Evolutionary conservation across 495 filamentous ascomycete species (phyloP).

Genomic region (Trichoderma gamsii): DNA sequence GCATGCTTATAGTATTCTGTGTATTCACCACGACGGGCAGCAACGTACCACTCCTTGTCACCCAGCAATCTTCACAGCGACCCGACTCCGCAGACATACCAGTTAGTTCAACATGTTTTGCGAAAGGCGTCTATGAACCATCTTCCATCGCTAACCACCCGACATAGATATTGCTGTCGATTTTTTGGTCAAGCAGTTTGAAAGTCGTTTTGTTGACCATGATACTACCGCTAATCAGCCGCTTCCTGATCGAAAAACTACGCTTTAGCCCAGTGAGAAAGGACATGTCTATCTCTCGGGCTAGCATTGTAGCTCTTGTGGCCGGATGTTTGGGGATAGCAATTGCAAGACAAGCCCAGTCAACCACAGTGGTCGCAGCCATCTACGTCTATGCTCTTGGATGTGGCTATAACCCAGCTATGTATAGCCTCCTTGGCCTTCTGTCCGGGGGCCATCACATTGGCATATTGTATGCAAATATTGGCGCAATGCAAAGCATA

Average conservation of each 20-base stretch:
- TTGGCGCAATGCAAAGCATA: conserved; percentile 7
- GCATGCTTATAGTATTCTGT: conserved; percentile 8
- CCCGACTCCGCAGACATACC: not conserved
- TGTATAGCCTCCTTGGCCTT: conserved; percentile 7
- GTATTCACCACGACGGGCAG: conserved; percentile 2
- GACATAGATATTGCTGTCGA: not conserved
- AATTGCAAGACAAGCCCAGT: conserved; percentile 4
- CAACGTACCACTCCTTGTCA: not conserved
- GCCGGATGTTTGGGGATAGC: conserved; percentile 4
- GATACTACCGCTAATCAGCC: not conserved
- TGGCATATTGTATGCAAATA: not conserved
- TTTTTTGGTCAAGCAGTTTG: not conserved
- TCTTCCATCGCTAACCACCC: conserved; percentile 1
- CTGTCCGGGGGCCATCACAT: not conserved
- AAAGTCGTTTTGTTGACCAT: conserved; percentile 5
- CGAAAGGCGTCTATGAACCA: not conserved
- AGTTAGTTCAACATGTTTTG: not conserved
- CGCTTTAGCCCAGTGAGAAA: not conserved
- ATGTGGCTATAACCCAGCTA: conserved; percentile 2
- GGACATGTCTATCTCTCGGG: not conserved
- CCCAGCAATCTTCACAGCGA: conserved; percentile 1
- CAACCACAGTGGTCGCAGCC: not conserved
- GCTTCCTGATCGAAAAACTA: not conserved
- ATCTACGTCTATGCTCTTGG: conserved; percentile 9
- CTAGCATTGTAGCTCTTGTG: conserved; percentile 9